Conservation (phyloP, 768 basidiomycete species). For the Pholiota microspora region DNA sequence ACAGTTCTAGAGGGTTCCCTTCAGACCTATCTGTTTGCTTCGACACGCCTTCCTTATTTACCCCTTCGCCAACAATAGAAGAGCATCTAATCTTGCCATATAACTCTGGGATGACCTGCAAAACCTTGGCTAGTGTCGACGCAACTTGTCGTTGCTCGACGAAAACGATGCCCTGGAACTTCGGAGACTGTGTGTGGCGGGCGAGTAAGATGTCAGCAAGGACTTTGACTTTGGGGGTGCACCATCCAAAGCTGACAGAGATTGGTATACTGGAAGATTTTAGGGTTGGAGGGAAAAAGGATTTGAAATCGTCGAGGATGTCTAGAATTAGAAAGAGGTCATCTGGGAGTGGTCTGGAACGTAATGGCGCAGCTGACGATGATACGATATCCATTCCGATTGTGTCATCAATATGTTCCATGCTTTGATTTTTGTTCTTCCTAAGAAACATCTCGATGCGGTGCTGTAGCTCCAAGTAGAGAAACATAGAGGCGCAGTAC, state of each 20-base stretch:
- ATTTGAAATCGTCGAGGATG: constrained; percentile 44
- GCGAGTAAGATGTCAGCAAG: constrained; percentile 61
- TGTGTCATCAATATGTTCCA: constrained; percentile 10
- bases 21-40: constrained; percentile 42
- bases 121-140: constrained; percentile 59
- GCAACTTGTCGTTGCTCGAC: constrained; percentile 86
- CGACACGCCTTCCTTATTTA: constrained; percentile 38
- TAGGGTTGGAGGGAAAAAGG: constrained; percentile 40
- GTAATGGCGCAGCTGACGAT: constrained; percentile 7
- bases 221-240: constrained; percentile 66
- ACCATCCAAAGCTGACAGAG: constrained; percentile 56
- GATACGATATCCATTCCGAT: constrained; percentile 18
- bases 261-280: constrained; percentile 33
- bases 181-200: constrained; percentile 39
- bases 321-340: constrained; percentile 34
- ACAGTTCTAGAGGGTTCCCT: constrained; percentile 59
- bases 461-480: constrained; percentile 58
- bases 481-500: constrained; percentile 71
- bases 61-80: constrained; percentile 72
- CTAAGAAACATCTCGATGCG: constrained; percentile 40
- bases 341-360: constrained; percentile 29
- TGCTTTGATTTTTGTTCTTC: constrained; percentile 15
- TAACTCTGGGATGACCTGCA: constrained; percentile 59
- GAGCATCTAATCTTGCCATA: constrained; percentile 56
- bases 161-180: constrained; percentile 84